Percentiles rank a stretch among this genome's conserved stretches.
phyloP scores from a whole-genome alignment of 139 green algal species.

The Pleodorina starrii region DNA sequence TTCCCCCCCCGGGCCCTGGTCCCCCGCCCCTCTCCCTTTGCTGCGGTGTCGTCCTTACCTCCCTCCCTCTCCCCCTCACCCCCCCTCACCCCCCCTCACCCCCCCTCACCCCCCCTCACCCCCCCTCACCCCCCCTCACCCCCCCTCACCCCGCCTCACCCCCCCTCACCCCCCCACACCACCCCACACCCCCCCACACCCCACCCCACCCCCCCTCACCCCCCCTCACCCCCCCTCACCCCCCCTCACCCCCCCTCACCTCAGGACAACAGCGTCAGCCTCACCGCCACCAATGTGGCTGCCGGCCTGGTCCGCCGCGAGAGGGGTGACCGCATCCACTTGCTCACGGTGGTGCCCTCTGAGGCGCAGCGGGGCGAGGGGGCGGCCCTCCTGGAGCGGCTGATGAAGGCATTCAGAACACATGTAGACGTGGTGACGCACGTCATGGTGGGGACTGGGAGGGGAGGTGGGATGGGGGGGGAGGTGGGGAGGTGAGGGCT shows the following conservation, averaged over 20 bases:
- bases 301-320: conserved; percentile 32
- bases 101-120: too few species aligned
- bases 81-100: too few species aligned
- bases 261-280: conserved; percentile 46
- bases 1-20: too few species aligned
- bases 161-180: too few species aligned
- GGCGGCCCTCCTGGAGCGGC: conserved; percentile 16
- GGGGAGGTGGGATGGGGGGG: neutral
- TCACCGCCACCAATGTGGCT: conserved; percentile 41
- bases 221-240: neutral
- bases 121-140: too few species aligned
- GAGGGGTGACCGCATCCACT: conserved; percentile 37
- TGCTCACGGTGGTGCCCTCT: conserved; percentile 24
- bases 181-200: too few species aligned
- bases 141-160: too few species aligned
- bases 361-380: conserved; percentile 38
- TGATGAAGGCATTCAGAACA: conserved; percentile 21
- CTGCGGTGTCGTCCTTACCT: too few species aligned
- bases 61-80: too few species aligned
- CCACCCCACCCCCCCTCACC: too few species aligned
- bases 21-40: too few species aligned
- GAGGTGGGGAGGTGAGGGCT: neutral
- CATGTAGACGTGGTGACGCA: conserved; percentile 4
- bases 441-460: conserved; percentile 20
- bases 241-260: neutral